Evolutionary conservation across 2,329 filamentous ascomycete species (phyloP).

Genomic region (Microsporum audouinii): DNA sequence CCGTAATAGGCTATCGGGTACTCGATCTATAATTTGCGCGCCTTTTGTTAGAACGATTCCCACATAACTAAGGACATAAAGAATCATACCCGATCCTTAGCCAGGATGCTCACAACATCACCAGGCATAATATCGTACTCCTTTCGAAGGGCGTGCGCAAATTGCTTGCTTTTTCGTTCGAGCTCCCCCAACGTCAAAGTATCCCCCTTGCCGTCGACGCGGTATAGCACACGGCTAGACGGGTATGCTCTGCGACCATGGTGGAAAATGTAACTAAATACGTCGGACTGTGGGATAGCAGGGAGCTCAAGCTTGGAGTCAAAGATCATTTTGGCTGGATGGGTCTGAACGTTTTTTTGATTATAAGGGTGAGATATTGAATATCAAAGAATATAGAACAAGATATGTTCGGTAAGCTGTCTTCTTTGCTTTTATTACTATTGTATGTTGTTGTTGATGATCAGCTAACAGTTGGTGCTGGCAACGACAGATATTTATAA

Average conservation of each 20-base stretch:
- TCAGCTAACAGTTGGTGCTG: background rate
- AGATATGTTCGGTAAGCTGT: background rate
- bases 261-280: constrained; percentile 15
- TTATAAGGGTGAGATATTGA: background rate
- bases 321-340: background rate
- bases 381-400: background rate
- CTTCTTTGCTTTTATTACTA: background rate
- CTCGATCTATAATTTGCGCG: constrained; percentile 13
- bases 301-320: background rate
- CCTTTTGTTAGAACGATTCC: background rate
- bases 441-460: background rate
- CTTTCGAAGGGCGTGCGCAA: constrained; percentile 9
- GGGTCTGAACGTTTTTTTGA: background rate
- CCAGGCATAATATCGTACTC: constrained; percentile 11
- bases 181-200: constrained; percentile 14
- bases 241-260: constrained; percentile 12
- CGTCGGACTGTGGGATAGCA: constrained; percentile 7
- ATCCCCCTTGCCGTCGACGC: constrained; percentile 10
- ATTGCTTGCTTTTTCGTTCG: constrained; percentile 14
- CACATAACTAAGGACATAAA: background rate
- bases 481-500: background rate
- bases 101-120: constrained; percentile 14
- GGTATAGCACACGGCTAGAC: constrained; percentile 12
- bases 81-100: constrained; percentile 12
- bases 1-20: constrained; percentile 20